These are phyloP conservation scores for Abelmoschus esculentus DNA, from an alignment of 345 rosid species.

Conservation along the genomic window DNA sequence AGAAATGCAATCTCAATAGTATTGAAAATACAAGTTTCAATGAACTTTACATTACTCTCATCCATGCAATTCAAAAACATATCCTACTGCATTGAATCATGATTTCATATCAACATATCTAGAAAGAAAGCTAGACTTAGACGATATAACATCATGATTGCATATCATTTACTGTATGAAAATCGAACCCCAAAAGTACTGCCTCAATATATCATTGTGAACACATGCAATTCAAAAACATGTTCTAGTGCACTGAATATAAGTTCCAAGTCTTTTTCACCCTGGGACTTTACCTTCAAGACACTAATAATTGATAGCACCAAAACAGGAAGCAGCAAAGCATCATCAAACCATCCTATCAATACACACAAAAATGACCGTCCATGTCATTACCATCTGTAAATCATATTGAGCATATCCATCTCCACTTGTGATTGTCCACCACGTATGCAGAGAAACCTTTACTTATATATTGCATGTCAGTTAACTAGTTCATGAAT, in stretches of 20 bases:
- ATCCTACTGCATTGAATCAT: not conserved
- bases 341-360: not conserved
- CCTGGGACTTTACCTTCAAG: not conserved
- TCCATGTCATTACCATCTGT: not conserved
- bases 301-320: not conserved
- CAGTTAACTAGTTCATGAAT: not conserved
- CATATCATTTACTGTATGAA: no score
- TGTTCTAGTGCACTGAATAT: not conserved
- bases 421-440: not conserved
- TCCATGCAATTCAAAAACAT: no score
- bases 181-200: no score
- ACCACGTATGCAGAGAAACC: not conserved
- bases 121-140: not conserved
- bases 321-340: not conserved
- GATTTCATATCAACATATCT: not conserved
- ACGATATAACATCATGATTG: no score
- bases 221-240: not conserved
- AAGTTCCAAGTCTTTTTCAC: not conserved
- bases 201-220: no score
- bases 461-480: not conserved
- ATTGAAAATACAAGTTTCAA: no score
- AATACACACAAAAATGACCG: not conserved
- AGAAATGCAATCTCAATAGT: no score
- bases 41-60: no score
- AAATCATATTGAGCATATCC: not conserved